A percentile compares a stretch with the other conserved stretches of the same genome.
Evolutionary conservation across 495 filamentous ascomycete genomes (phyloP).

Genomic region (Trichoderma orchidacearum): DNA sequence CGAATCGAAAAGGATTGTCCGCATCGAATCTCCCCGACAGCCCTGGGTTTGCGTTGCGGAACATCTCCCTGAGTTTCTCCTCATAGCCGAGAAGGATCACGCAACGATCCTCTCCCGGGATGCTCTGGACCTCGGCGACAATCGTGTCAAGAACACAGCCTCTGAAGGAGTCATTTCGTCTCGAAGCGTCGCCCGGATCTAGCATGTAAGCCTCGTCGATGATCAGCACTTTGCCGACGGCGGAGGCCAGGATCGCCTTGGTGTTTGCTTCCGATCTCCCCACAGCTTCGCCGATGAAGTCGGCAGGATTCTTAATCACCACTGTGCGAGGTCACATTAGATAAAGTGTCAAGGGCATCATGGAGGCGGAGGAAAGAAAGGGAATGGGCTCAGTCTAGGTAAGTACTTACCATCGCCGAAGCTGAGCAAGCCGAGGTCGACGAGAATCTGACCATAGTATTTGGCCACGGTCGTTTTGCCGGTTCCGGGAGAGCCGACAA

Average conservation of each 20-base stretch:
- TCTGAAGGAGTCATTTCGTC: conserved; percentile 39
- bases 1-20: conserved; percentile 49
- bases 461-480: conserved; percentile 70
- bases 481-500: conserved; percentile 57
- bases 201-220: conserved; percentile 66
- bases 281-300: conserved; percentile 52
- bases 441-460: conserved; percentile 53
- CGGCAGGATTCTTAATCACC: conserved; percentile 55
- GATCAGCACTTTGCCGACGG: conserved; percentile 58
- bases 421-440: conserved; percentile 42
- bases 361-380: too few species aligned
- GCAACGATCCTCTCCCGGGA: conserved; percentile 64
- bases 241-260: conserved; percentile 51
- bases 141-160: conserved; percentile 62
- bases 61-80: conserved; percentile 61
- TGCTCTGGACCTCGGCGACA: conserved; percentile 67
- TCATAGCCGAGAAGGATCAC: conserved; percentile 67
- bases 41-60: conserved; percentile 68
- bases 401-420: conserved; percentile 33
- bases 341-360: too few species aligned
- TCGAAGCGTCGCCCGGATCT: conserved; percentile 11
- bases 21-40: conserved; percentile 56
- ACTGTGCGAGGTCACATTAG: conserved; percentile 15
- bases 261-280: conserved; percentile 59
- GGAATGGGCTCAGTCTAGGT: background rate